A percentile compares a stretch with the other conserved stretches of the same genome.
These are phyloP conservation scores for Claviceps monticola DNA, from an alignment of 2,329 filamentous ascomycete species.

Conservation along the genomic window DNA sequence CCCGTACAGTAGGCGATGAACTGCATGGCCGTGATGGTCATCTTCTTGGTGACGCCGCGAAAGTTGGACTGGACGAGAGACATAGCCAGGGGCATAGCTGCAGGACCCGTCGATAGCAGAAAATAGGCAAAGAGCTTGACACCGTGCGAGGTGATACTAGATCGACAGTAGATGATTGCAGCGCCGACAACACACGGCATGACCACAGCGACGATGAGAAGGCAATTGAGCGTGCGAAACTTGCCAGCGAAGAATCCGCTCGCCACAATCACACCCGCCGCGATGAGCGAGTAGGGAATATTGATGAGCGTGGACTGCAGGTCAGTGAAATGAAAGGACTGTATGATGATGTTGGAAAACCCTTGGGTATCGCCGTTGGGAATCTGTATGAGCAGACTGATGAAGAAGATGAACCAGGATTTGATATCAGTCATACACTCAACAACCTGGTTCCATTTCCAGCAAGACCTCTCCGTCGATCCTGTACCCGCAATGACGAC, in stretches of 20 bases:
- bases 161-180: slow-evolving; percentile 36
- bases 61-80: slow-evolving; percentile 42
- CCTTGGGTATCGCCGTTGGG: slow-evolving; percentile 48
- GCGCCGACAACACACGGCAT: slow-evolving; percentile 37
- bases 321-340: slow-evolving; percentile 40
- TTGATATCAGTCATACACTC: slow-evolving; percentile 45
- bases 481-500: slow-evolving; percentile 38
- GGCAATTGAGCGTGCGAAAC: slow-evolving; percentile 35
- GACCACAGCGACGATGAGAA: slow-evolving; percentile 36
- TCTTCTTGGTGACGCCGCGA: slow-evolving; percentile 45
- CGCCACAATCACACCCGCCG: slow-evolving; percentile 31
- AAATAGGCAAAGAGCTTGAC: slow-evolving; percentile 45
- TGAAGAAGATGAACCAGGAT: slow-evolving; percentile 42
- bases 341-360: slow-evolving; percentile 43
- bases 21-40: slow-evolving; percentile 41
- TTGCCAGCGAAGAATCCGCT: slow-evolving; percentile 37
- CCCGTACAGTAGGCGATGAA: slow-evolving; percentile 42
- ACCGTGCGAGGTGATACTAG: slow-evolving; percentile 21
- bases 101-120: slow-evolving; percentile 37
- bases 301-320: slow-evolving; percentile 42
- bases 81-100: slow-evolving; percentile 39
- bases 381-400: slow-evolving; percentile 41
- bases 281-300: slow-evolving; percentile 43
- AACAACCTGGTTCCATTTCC: slow-evolving; percentile 34
- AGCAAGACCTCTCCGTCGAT: slow-evolving; percentile 31